These are phyloP conservation scores for Massarina eburnea DNA, from an alignment of 2,329 filamentous ascomycete species.

Conservation along the genomic window DNA sequence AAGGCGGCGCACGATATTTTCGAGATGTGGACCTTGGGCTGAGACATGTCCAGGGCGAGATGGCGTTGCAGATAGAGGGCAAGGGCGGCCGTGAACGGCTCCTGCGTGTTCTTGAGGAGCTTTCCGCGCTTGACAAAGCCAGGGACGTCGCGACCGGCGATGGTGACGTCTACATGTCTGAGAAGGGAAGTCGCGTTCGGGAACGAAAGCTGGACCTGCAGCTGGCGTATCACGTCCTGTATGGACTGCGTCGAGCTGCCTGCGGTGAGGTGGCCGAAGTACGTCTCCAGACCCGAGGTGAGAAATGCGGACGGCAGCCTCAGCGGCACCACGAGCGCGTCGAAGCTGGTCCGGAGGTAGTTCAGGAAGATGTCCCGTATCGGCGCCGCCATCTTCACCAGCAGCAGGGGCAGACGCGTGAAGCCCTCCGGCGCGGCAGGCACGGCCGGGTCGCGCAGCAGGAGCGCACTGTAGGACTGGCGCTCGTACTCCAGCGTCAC, in stretches of 20 bases:
- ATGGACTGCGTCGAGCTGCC: conserved; percentile 31
- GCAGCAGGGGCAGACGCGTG: conserved; percentile 53
- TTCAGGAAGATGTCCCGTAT: conserved; percentile 52
- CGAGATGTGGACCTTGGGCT: conserved; percentile 44
- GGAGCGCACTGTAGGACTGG: conserved; percentile 52
- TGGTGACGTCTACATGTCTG: conserved; percentile 48
- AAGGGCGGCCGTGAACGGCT: conserved; percentile 46
- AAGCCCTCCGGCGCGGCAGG: conserved; percentile 39
- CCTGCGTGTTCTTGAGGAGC: conserved; percentile 9
- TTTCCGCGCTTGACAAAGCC: conserved; percentile 37
- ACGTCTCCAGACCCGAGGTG: conserved; percentile 49
- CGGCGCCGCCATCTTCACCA: conserved; percentile 54
- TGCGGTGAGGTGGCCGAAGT: conserved; percentile 62
- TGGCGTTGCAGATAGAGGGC: conserved; percentile 43
- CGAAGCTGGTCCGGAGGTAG: conserved; percentile 54
- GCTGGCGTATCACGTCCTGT: conserved; percentile 31
- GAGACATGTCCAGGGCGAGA: conserved; percentile 44
- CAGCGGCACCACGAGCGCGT: conserved; percentile 51
- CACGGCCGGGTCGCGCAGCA: conserved; percentile 45
- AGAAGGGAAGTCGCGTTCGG: conserved; percentile 32
- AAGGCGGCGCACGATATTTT: conserved; percentile 48
- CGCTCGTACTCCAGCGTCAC: conserved; percentile 55
- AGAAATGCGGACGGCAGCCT: conserved; percentile 49
- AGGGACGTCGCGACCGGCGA: conserved; percentile 44
- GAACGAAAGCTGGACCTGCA: conserved; percentile 42